phyloP scores from a whole-genome alignment of 116 monocot genomes.

The Thalassia testudinum region DNA sequence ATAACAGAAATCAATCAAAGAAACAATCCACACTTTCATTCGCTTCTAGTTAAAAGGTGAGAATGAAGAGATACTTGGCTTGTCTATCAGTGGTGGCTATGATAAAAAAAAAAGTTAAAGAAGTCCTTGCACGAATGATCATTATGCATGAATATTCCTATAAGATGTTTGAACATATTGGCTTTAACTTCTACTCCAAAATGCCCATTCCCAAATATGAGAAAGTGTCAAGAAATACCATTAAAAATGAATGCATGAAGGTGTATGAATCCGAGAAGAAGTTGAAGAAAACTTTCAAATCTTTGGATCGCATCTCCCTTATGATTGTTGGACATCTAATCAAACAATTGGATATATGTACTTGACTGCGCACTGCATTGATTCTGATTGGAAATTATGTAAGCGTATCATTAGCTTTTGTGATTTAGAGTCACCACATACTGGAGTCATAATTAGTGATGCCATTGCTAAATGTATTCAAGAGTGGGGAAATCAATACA shows the following conservation, averaged over 20 bases:
- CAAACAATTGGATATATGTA: conserved; percentile 1
- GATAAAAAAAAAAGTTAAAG: not conserved
- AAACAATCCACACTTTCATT: too few species aligned
- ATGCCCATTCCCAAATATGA: not conserved
- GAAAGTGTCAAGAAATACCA: not conserved
- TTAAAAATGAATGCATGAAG: not conserved
- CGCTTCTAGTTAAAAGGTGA: too few species aligned
- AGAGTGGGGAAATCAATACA: not conserved
- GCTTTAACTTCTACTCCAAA: too few species aligned
- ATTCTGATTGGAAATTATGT: not conserved
- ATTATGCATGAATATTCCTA: too few species aligned
- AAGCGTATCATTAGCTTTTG: not conserved
- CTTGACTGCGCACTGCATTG: not conserved
- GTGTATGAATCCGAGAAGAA: not conserved
- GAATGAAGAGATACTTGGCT: not conserved
- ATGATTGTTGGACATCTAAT: not conserved
- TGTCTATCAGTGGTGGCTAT: not conserved
- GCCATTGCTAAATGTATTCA: not conserved
- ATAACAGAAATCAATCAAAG: too few species aligned
- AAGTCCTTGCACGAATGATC: too few species aligned
- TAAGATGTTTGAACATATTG: too few species aligned
- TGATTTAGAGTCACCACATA: not conserved
- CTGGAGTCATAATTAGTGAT: not conserved
- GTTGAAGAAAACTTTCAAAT: too few species aligned
- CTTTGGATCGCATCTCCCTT: too few species aligned